phyloP scores from a whole-genome alignment of 1,284 basidiomycete species.

The Cystobasidium slooffiae region DNA sequence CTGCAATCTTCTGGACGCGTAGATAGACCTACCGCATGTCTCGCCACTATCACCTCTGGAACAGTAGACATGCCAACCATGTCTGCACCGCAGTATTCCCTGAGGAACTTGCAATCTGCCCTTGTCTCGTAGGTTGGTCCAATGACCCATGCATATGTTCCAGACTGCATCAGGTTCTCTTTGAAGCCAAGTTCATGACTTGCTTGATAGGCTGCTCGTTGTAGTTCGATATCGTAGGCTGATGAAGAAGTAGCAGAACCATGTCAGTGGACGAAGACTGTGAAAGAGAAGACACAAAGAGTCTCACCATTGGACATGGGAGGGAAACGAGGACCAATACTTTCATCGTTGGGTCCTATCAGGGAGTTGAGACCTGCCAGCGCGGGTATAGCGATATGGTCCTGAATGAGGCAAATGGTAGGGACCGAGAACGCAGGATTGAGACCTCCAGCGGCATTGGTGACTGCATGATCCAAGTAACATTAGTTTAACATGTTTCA shows the following conservation, averaged over 20 bases:
- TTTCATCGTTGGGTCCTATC: constrained; percentile 50
- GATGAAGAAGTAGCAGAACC: neutral
- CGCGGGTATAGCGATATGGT: constrained; percentile 50
- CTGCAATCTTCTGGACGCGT: too few species aligned
- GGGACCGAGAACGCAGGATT: constrained; percentile 48
- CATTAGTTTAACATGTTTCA: neutral
- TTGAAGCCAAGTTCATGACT: constrained; percentile 44
- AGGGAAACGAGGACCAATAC: constrained; percentile 52
- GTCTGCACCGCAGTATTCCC: constrained; percentile 48
- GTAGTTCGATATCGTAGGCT: constrained; percentile 52
- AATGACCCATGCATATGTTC: constrained; percentile 51
- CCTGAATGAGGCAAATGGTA: constrained; percentile 48
- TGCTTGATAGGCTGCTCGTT: constrained; percentile 46
- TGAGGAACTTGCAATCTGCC: constrained; percentile 52
- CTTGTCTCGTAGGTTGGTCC: constrained; percentile 53
- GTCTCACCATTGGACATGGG: constrained; percentile 52
- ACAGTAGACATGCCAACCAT: constrained; percentile 53
- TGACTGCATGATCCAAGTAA: constrained; percentile 43
- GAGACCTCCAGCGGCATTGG: constrained; percentile 53
- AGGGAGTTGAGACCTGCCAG: constrained; percentile 52
- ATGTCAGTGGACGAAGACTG: neutral
- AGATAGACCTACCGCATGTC: too few species aligned
- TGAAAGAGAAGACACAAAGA: neutral
- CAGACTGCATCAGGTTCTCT: constrained; percentile 46
- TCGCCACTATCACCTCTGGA: constrained; percentile 52